Evolutionary conservation across 192 early-diverging fungal genomes (phyloP), one percentile per base, ranked within the genome.

Genomic region (Coemansia erecta): DNA sequence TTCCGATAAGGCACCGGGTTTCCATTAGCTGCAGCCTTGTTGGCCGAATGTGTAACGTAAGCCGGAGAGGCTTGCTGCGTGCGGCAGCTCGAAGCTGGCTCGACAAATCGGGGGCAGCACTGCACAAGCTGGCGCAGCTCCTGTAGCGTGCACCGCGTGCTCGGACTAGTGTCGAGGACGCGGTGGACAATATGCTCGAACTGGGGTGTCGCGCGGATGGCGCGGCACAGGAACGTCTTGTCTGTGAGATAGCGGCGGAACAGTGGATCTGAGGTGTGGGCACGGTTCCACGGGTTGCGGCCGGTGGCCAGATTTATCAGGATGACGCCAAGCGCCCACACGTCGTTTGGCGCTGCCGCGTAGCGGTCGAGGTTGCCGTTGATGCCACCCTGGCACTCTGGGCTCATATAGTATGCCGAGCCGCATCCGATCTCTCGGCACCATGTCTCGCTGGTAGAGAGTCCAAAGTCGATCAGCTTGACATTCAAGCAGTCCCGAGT

Each of bases 381-480:
- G 22, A 83, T 72, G 2, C 80, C 85, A 45, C 83, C 84, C 57
- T 89, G 88, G 58, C 86, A 86, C 62, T 90, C 89, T 23, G 93
- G 93, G 11, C 91, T 90, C 80, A 97, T 89, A 66, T 97, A 97
- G 57, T 91, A 85, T 13, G 89, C 85, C 42, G 86, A 88, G 11
- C 94, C 94, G 65, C 92, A 94, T 13, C 93, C 92, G 37, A 91
- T 87, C 47, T 95, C 94, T 26, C 81, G 73, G 10, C 91, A 92
- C 70, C 76, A 82, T 13, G 73, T 64, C 33, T 89, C 78, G 64
- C 79, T 80, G 8, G 94, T 96, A 10, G 94, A 86, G 35, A 96
- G 86, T 21, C 94, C 94, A 85, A 96, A 96, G 64, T 96, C 94
- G 2, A 90, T 89, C 18, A 96, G 77, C 78, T 92, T 92, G 73